Evolutionary conservation across 106 monocot species (phyloP).

Genomic region (Dendrobium catenatum): DNA sequence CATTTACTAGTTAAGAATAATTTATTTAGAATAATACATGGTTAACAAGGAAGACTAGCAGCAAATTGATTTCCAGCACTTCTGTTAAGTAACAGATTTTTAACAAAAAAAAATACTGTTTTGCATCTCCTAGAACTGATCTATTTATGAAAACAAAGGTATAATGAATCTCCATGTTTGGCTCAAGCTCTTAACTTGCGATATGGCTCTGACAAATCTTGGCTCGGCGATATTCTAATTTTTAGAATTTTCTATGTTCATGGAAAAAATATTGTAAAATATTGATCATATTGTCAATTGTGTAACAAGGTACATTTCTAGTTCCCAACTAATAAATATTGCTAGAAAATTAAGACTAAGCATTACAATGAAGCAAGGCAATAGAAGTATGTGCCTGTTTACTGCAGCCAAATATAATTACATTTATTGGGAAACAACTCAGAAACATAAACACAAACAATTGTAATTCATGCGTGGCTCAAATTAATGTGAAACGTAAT

Average conservation of each 20-base stretch:
- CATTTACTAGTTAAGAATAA: background rate
- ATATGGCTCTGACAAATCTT: background rate
- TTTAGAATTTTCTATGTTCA: background rate
- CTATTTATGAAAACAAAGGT: background rate
- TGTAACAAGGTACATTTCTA: background rate
- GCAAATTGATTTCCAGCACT: background rate
- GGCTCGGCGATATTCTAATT: background rate
- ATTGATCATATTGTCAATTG: background rate
- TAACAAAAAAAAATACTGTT: background rate
- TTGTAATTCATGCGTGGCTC: background rate
- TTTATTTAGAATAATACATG: background rate
- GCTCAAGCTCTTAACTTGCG: background rate
- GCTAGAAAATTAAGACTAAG: no score
- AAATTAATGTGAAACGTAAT: background rate
- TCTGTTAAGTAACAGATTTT: background rate
- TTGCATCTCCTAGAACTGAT: background rate
- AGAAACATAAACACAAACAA: background rate
- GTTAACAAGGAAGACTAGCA: background rate
- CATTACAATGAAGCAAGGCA: background rate
- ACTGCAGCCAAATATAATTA: background rate
- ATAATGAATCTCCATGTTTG: background rate
- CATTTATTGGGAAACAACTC: background rate
- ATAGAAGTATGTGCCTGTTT: background rate
- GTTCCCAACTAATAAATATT: no score
- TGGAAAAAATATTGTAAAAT: background rate